Percentiles rank a stretch among this genome's conserved stretches.
These are phyloP conservation scores for Peterozyma xylosa DNA, from an alignment of 805 yeast species.

Conservation along the genomic window DNA sequence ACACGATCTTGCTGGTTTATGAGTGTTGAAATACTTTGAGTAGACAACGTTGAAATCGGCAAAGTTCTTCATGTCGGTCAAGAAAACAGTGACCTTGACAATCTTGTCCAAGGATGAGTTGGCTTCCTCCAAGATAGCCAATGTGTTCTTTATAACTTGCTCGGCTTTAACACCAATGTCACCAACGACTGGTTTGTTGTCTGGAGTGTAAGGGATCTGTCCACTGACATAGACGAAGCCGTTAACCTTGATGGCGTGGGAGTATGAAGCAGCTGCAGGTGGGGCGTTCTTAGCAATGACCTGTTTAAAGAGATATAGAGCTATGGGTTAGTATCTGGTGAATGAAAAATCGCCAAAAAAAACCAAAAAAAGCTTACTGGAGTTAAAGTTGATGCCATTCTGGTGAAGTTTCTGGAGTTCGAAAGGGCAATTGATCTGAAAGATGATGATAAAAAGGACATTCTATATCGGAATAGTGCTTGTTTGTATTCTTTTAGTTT, in stretches of 20 bases:
- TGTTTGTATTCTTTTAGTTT: too few relatives aligned
- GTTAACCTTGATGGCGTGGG: conserved; percentile 91
- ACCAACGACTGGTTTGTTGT: conserved; percentile 73
- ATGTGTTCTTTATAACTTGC: conserved; percentile 61
- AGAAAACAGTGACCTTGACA: conserved; percentile 83
- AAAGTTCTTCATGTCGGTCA: conserved; percentile 85
- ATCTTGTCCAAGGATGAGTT: conserved; percentile 78
- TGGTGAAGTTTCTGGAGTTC: conserved; percentile 11
- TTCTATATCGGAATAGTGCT: too few relatives aligned
- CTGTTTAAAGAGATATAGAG: too few relatives aligned
- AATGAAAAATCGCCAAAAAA: not conserved
- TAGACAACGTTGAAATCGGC: conserved; percentile 82
- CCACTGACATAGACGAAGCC: conserved; percentile 91
- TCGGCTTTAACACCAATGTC: conserved; percentile 71
- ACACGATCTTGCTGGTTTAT: conserved; percentile 96
- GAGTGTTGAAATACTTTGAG: conserved; percentile 63
- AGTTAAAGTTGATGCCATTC: conserved; percentile 28
- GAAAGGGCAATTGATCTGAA: not conserved
- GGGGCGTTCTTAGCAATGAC: conserved; percentile 78
- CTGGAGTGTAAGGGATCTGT: conserved; percentile 86
- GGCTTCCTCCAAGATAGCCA: conserved; percentile 72
- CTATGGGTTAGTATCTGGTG: not conserved
- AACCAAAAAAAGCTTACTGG: conserved; percentile 20
- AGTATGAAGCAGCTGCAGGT: conserved; percentile 94
- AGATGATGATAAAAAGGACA: too few relatives aligned